Base-by-base conservation (phyloP, 176 grass and related monocot species). In the Olyra latifolia region DNA sequence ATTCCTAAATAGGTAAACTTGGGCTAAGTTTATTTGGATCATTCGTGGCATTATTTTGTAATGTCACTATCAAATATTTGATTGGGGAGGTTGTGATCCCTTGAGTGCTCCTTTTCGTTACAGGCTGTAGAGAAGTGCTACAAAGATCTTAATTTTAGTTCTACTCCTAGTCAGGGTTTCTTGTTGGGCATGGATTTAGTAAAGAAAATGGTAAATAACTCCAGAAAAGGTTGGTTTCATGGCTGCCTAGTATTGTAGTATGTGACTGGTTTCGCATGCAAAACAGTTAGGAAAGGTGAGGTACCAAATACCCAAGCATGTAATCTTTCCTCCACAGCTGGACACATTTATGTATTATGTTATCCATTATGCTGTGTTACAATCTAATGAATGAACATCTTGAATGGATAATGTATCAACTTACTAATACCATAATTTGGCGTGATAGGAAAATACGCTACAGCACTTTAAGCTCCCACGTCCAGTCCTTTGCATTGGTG, bases 401-500 rank as follows among this genome's bases (percentile, higher is more conserved):
- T 0, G 15, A 80, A 27, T 80, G 47, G 20, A 62, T 77, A 40
- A 47, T 82, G 0, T 32, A 20, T 3, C 48, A 76, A 10, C 11
- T 77, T 90, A 66, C 50, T 79, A 16, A 70, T 48, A 15, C 52
- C 32, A 38, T 78, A 63, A 47, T 84, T 43, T 74, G 59, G 49
- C 80, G 42, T 72, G 30, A 29, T 57, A 97, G 94, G 89, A 86
- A 84, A 87, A 88, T 91, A 66, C 69, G 47, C 72, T 94, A 32
- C 94, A 97, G 32, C 62, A 80, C 40, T 97, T 97, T 55, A 97
- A 87, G 64, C 91, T 97, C 27, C 94, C 88, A 2, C 81, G 71
- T 2, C 91, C 86, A 41, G 84, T 44, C 80, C 70, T 97, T 61
- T 97, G 94, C 77, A 91, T 97, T 52, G 94, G 94, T 82, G 94